These are phyloP conservation scores for Boechera stricta DNA, from an alignment of 345 rosid species.

Conservation along the genomic window DNA sequence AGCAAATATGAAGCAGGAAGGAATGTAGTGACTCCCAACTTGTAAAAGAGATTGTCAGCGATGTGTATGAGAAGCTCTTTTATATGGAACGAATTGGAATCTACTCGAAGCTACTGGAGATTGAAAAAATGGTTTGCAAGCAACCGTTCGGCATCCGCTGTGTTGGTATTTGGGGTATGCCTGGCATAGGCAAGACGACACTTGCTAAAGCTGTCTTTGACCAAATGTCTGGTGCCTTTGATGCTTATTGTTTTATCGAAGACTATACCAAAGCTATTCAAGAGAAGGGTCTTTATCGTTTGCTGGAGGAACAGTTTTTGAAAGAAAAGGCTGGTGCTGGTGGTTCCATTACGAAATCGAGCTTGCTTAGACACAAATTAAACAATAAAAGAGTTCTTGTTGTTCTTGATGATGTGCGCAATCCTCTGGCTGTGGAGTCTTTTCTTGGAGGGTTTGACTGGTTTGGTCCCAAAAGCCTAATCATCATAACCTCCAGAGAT, in stretches of 20 bases:
- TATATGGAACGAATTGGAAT: not conserved
- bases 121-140: not conserved
- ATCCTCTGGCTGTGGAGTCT: not conserved
- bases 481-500: conserved; percentile 14
- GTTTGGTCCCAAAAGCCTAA: not conserved
- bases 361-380: not conserved
- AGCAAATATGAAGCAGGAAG: not conserved
- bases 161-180: conserved; percentile 30
- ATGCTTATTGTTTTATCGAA: conserved; percentile 9
- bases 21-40: conserved; percentile 24
- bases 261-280: not conserved
- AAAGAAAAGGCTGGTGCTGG: not conserved
- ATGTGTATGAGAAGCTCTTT: conserved; percentile 7
- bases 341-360: not conserved
- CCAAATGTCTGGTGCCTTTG: not conserved
- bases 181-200: conserved; percentile 31
- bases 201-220: conserved; percentile 24
- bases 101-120: conserved; percentile 8
- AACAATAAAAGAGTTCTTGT: not conserved
- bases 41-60: conserved; percentile 8
- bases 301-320: not conserved
- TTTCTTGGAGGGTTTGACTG: conserved; percentile 4
- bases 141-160: not conserved
- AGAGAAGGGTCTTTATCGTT: not conserved
- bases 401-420: conserved; percentile 11